Evolutionary conservation across 805 yeast genomes (phyloP).

Genomic region (Barnettozyma salicaria): DNA sequence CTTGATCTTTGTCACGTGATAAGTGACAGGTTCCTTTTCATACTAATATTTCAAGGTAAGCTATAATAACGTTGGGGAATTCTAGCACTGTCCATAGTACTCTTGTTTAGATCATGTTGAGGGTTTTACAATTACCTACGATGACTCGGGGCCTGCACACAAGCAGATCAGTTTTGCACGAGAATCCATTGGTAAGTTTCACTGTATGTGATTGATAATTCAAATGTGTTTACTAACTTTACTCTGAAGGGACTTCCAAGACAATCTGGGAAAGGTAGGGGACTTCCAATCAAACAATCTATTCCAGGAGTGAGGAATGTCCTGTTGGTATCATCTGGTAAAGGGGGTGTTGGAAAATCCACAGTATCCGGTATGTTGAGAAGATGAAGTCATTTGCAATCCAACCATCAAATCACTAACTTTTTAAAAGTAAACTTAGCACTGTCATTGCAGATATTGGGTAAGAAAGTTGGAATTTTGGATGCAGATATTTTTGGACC

Average conservation of each 20-base stretch:
- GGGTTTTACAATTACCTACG: too few species aligned
- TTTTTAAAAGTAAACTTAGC: slow-evolving; percentile 51
- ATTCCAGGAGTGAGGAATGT: slow-evolving; percentile 59
- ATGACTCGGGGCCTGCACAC: neutral
- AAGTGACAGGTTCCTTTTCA: too few species aligned
- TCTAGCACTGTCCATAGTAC: too few species aligned
- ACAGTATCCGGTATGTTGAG: slow-evolving; percentile 39
- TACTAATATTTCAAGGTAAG: too few species aligned
- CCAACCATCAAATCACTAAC: neutral
- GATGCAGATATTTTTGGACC: slow-evolving; percentile 88
- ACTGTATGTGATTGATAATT: neutral
- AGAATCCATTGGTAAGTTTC: slow-evolving; percentile 48
- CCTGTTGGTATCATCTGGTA: slow-evolving; percentile 65
- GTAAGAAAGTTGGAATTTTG: slow-evolving; percentile 57
- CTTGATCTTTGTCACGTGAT: too few species aligned
- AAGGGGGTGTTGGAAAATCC: slow-evolving; percentile 88
- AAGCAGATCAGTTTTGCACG: slow-evolving; percentile 27
- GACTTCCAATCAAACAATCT: slow-evolving; percentile 47
- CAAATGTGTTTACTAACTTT: too few species aligned
- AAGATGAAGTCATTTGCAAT: neutral
- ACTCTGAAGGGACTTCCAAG: slow-evolving; percentile 23
- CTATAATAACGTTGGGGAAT: too few species aligned
- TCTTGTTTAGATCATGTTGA: too few species aligned
- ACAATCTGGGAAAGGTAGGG: slow-evolving; percentile 34
- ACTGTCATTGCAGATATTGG: slow-evolving; percentile 46